Conservation (phyloP, 139 green algal species). For the Micractinium sp. region DNA sequence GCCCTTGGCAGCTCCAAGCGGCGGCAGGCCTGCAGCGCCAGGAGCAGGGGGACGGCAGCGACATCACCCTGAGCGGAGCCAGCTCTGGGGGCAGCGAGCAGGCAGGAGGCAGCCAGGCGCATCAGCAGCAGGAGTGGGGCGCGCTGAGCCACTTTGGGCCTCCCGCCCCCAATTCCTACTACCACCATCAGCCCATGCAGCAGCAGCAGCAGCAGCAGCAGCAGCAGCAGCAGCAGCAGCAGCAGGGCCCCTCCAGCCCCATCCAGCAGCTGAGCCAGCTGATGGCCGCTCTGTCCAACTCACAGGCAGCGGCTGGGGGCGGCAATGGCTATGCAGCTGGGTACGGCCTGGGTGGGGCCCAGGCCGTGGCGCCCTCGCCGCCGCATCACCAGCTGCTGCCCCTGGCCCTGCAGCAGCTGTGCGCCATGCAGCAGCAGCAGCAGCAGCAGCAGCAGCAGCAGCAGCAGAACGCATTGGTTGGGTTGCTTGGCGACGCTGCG, state of each 20-base stretch:
- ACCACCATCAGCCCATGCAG: not conserved
- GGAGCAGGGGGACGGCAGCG: not conserved
- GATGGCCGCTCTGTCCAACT: no score
- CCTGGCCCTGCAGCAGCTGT: not conserved
- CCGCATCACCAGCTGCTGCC: no score
- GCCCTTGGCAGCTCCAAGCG: not conserved
- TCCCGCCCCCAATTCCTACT: not conserved
- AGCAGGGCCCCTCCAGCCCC: not conserved
- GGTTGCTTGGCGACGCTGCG: not conserved
- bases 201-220: not conserved
- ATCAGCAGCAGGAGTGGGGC: not conserved
- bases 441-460: constrained; percentile 1
- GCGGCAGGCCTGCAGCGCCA: not conserved
- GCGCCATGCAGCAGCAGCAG: not conserved
- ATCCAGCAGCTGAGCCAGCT: not conserved
- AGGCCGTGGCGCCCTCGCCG: no score
- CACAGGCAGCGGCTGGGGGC: no score
- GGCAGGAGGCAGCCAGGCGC: not conserved
- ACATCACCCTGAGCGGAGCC: not conserved
- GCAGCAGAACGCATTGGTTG: not conserved
- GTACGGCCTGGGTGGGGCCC: no score
- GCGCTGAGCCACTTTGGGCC: not conserved
- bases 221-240: not conserved
- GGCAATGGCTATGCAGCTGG: no score
- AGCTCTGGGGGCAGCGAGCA: not conserved